A percentile compares a stretch with the other conserved stretches of the same genome.
Evolutionary conservation across 192 early-diverging fungal species (phyloP).

Genomic region (Phycomyces blakesleeanus): DNA sequence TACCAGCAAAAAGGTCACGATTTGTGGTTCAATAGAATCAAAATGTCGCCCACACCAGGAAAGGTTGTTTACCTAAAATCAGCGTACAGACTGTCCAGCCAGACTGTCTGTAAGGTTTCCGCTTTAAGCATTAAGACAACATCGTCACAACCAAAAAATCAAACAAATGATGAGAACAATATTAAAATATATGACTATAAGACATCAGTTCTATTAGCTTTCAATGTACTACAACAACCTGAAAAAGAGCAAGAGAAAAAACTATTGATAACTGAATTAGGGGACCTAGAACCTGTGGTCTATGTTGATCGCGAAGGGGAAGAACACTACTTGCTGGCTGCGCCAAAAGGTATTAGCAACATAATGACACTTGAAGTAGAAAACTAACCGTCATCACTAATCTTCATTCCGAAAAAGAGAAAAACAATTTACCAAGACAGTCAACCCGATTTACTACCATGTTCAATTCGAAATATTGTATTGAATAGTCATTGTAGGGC

Average conservation of each 20-base stretch:
- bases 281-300: conserved; percentile 12
- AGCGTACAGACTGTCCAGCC: too few relatives aligned
- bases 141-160: too few relatives aligned
- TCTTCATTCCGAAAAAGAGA: conserved; percentile 8
- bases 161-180: too few relatives aligned
- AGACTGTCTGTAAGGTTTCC: too few relatives aligned
- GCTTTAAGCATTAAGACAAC: too few relatives aligned
- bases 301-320: conserved; percentile 12
- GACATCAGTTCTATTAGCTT: conserved; percentile 15
- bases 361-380: conserved; percentile 6
- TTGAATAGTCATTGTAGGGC: conserved; percentile 6
- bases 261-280: conserved; percentile 18
- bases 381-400: conserved; percentile 5
- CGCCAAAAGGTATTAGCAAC: conserved; percentile 5
- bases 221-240: conserved; percentile 13
- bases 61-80: too few relatives aligned
- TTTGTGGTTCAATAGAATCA: too few relatives aligned
- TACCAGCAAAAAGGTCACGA: too few relatives aligned
- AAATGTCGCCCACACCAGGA: too few relatives aligned
- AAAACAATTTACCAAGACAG: background rate
- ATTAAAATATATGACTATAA: too few relatives aligned
- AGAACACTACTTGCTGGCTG: conserved; percentile 18
- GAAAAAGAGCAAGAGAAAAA: conserved; percentile 20
- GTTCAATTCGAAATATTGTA: conserved; percentile 5
- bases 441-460: conserved; percentile 2